phyloP scores from a whole-genome alignment of 257 asterid species.

The Nemophila menziesii region DNA sequence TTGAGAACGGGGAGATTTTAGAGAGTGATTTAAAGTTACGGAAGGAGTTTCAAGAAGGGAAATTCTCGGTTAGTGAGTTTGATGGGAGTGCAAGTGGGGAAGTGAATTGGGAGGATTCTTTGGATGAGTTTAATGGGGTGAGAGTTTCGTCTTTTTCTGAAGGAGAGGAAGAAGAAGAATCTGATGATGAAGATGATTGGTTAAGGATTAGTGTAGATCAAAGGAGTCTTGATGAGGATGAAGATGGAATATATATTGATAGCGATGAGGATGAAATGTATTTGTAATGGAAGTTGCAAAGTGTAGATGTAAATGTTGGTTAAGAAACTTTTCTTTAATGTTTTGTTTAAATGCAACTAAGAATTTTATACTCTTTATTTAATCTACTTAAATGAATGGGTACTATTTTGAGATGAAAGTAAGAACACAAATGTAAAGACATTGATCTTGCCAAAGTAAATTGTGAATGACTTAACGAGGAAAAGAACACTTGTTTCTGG shows the following conservation, averaged over 20 bases:
- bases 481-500: too few relatives aligned
- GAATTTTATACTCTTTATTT: neutral
- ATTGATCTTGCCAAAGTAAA: neutral
- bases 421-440: neutral
- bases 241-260: constrained; percentile 5
- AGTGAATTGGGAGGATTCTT: constrained; percentile 19
- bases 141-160: constrained; percentile 59
- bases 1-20: constrained; percentile 68
- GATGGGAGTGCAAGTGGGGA: constrained; percentile 35
- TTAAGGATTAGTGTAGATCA: constrained; percentile 8
- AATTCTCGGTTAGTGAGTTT: constrained; percentile 50
- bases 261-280: constrained; percentile 22
- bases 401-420: neutral
- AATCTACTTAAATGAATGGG: neutral
- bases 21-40: constrained; percentile 54
- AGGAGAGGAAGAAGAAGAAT: constrained; percentile 47
- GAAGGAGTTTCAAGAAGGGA: constrained; percentile 24
- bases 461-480: neutral
- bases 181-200: constrained; percentile 25
- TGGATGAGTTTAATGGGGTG: constrained; percentile 30
- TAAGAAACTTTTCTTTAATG: neutral
- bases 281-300: neutral
- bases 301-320: neutral
- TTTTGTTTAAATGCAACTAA: neutral
- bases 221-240: constrained; percentile 6